phyloP scores from a whole-genome alignment of 495 filamentous ascomycete genomes.

The Chaetomidium leptoderma region DNA sequence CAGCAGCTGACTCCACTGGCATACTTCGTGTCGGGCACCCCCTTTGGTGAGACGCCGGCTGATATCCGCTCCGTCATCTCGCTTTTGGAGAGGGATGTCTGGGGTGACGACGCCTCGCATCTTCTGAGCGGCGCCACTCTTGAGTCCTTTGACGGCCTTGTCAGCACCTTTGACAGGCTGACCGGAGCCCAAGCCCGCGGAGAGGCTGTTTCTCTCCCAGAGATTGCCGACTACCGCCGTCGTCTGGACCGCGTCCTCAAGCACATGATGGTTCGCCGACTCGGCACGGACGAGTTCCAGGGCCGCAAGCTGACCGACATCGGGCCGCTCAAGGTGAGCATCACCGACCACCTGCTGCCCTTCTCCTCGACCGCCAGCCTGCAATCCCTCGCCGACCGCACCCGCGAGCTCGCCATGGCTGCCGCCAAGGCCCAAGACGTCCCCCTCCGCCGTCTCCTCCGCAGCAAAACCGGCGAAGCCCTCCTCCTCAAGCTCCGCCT shows the following conservation, averaged over 20 bases:
- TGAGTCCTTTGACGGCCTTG: constrained; percentile 14
- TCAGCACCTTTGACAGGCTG: constrained; percentile 11
- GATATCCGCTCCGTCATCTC: constrained; percentile 19
- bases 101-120: constrained; percentile 6
- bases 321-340: constrained; percentile 25
- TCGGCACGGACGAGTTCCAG: constrained; percentile 26
- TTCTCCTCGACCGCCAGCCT: neutral
- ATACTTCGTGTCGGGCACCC: constrained; percentile 31
- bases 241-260: constrained; percentile 20
- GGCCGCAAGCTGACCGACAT: constrained; percentile 20
- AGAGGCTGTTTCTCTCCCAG: neutral
- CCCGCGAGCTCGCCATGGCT: neutral
- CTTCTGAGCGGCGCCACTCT: constrained; percentile 6
- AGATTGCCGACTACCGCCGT: constrained; percentile 18
- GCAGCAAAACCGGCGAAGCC: constrained; percentile 8
- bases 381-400: constrained; percentile 7
- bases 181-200: constrained; percentile 8
- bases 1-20: constrained; percentile 10
- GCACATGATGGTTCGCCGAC: constrained; percentile 25
- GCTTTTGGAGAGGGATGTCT: constrained; percentile 15
- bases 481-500: constrained; percentile 23
- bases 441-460: neutral
- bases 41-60: constrained; percentile 18
- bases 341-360: constrained; percentile 24
- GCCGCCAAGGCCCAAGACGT: neutral